phyloP scores from a whole-genome alignment of 768 basidiomycete species.

The Trametes maxima region DNA sequence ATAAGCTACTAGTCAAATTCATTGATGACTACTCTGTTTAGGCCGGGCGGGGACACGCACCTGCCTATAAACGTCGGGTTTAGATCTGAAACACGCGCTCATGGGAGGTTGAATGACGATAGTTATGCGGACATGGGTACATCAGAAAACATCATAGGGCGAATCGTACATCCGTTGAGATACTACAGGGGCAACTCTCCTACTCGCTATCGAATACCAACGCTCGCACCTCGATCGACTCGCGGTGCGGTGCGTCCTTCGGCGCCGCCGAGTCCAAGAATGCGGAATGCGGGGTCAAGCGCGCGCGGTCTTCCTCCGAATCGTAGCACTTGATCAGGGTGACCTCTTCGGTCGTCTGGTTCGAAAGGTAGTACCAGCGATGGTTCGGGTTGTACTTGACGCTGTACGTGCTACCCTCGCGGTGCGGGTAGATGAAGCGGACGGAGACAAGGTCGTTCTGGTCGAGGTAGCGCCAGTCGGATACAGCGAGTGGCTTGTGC shows the following conservation, averaged over 20 bases:
- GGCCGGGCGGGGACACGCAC: too few relatives aligned
- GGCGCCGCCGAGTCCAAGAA: constrained; percentile 38
- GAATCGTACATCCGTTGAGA: too few relatives aligned
- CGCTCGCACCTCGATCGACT: constrained; percentile 43
- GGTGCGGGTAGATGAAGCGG: constrained; percentile 37
- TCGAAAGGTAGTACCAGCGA: constrained; percentile 41
- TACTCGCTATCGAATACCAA: constrained; percentile 40
- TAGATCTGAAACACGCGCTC: too few relatives aligned
- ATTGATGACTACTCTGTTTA: too few relatives aligned
- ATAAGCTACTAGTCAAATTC: too few relatives aligned
- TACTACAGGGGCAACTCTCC: too few relatives aligned
- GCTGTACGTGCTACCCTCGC: constrained; percentile 38
- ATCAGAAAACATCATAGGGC: too few relatives aligned
- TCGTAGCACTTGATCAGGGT: constrained; percentile 45
- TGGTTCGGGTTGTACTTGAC: constrained; percentile 38
- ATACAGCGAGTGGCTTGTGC: constrained; percentile 43
- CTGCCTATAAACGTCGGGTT: too few relatives aligned
- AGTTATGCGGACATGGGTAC: too few relatives aligned
- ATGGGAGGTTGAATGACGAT: too few relatives aligned
- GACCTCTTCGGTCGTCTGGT: constrained; percentile 42
- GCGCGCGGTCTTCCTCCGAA: constrained; percentile 37
- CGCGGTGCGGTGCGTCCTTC: constrained; percentile 35
- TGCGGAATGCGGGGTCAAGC: constrained; percentile 41
- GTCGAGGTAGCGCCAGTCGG: constrained; percentile 42
- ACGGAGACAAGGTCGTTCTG: constrained; percentile 39